A percentile compares a stretch with the other conserved stretches of the same genome.
Conservation (phyloP, 108 stramenopile species). For the Skeletonema tropicum region DNA sequence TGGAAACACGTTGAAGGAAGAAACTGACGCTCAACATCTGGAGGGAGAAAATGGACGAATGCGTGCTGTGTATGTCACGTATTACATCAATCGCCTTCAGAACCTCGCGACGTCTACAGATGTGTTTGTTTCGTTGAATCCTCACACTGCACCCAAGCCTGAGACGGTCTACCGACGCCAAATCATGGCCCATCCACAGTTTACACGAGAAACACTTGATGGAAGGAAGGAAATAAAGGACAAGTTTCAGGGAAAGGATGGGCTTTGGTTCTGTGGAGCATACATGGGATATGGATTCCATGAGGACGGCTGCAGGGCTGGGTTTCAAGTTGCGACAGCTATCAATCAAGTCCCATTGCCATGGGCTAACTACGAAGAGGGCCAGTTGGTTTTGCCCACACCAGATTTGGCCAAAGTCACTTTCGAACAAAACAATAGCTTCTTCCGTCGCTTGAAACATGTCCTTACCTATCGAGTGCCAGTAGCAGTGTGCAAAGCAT, state of each 20-base stretch:
- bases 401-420: slow-evolving; percentile 61
- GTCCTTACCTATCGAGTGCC: slow-evolving; percentile 63
- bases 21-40: slow-evolving; percentile 16
- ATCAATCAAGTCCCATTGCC: slow-evolving; percentile 69
- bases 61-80: slow-evolving; percentile 91
- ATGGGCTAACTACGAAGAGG: slow-evolving; percentile 50
- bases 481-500: slow-evolving; percentile 63
- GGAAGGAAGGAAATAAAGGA: slow-evolving; percentile 65
- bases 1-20: slow-evolving; percentile 46
- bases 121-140: slow-evolving; percentile 95
- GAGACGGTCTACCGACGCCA: slow-evolving; percentile 57
- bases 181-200: slow-evolving; percentile 90
- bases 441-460: slow-evolving; percentile 46
- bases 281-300: slow-evolving; percentile 97
- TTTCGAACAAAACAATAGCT: slow-evolving; percentile 31
- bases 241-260: slow-evolving; percentile 76
- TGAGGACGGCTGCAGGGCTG: slow-evolving; percentile 93
- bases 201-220: slow-evolving; percentile 66
- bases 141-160: slow-evolving; percentile 65
- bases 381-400: slow-evolving; percentile 58
- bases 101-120: slow-evolving; percentile 69
- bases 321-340: slow-evolving; percentile 79
- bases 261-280: slow-evolving; percentile 94
- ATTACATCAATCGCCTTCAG: slow-evolving; percentile 96
- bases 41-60: slow-evolving; percentile 73